Percentiles rank a stretch among this genome's conserved stretches.
These are phyloP conservation scores for Russula foetens DNA, from an alignment of 768 basidiomycete genomes.

Conservation along the genomic window DNA sequence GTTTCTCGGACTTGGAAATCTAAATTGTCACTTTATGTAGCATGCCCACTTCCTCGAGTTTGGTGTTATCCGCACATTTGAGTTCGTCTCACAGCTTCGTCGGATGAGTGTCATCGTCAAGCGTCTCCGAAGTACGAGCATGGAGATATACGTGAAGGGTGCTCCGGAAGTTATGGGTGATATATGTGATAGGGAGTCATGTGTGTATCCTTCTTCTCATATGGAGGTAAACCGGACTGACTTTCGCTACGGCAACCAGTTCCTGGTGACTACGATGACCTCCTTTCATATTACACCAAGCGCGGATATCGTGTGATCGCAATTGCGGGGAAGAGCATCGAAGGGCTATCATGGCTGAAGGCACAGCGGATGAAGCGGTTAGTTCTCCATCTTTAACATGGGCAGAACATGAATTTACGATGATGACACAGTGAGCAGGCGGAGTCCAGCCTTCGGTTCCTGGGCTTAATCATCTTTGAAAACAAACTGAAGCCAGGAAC, in stretches of 20 bases:
- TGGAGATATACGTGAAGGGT: conserved; percentile 99
- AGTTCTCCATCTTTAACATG: not conserved
- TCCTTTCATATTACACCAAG: conserved; percentile 93
- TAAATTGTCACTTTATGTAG: conserved; percentile 32
- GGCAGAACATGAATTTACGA: conserved; percentile 1
- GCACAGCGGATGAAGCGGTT: conserved; percentile 95
- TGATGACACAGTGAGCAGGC: conserved; percentile 76
- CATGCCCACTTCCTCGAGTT: conserved; percentile 96
- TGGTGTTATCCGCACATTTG: conserved; percentile 92
- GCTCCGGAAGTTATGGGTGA: conserved; percentile 97
- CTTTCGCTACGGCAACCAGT: conserved; percentile 40
- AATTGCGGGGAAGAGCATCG: conserved; percentile 92
- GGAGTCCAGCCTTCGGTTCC: conserved; percentile 81
- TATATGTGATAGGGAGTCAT: conserved; percentile 87
- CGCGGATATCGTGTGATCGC: conserved; percentile 97
- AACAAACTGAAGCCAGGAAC: conserved; percentile 95
- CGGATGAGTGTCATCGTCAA: conserved; percentile 99
- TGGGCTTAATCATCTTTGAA: conserved; percentile 95
- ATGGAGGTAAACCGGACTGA: not conserved
- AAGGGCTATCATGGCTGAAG: conserved; percentile 91
- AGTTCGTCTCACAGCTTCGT: conserved; percentile 88
- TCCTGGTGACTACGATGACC: conserved; percentile 92
- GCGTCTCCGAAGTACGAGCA: conserved; percentile 83
- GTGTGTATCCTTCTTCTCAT: conserved; percentile 41
- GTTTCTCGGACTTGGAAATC: conserved; percentile 4